Evolutionary conservation across 2,329 filamentous ascomycete species (phyloP), one percentile per base, ranked within the genome.

Genomic region (Hypoxylon sp.): DNA sequence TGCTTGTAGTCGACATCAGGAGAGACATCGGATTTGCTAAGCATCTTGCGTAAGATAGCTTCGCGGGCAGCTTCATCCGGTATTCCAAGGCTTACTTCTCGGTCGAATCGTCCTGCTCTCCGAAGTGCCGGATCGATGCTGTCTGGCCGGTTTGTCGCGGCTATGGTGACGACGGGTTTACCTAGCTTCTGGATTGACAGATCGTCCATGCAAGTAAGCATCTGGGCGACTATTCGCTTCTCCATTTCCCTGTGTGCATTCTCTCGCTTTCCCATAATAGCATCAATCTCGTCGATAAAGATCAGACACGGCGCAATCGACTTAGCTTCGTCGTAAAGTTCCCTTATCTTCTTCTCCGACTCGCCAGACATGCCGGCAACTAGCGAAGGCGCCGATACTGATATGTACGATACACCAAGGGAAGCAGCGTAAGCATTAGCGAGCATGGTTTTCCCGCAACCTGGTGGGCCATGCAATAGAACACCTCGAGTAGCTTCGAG

Each of bases 201-300:
- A 60, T 91, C 90, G 73, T 94, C 91, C 91, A 98, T 96, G 61
- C 94, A 96, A 19, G 91, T 90, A 60, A 93, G 82, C 69, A 98
- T 88, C 74, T 97, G 92, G 0, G 89, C 88, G 11, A 96, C 90
- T 67, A 96, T 96, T 56, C 94, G 85, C 75, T 93, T 92, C 76
- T 97, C 94, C 88, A 96, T 95, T 70, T 97, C 93, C 74, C 91
- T 90, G 74, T 96, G 91, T 1, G 91, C 89, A 58, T 88, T 92
- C 68, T 97, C 93, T 60, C 91, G 85, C 77, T 96, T 97, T 0
- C 92, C 92, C 52, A 94, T 92, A 73, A 98, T 96, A 3, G 91
- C 90, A 78, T 99, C 94, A 55, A 98, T 92, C 71, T 97, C 91
- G 71, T 97, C 94, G 61, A 98, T 91, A 74, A 97, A 96, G 3